Evolutionary conservation across 306 rosid genomes (phyloP), one percentile per base, ranked within the genome.

Genomic region (Lathyrus tuberosus): DNA sequence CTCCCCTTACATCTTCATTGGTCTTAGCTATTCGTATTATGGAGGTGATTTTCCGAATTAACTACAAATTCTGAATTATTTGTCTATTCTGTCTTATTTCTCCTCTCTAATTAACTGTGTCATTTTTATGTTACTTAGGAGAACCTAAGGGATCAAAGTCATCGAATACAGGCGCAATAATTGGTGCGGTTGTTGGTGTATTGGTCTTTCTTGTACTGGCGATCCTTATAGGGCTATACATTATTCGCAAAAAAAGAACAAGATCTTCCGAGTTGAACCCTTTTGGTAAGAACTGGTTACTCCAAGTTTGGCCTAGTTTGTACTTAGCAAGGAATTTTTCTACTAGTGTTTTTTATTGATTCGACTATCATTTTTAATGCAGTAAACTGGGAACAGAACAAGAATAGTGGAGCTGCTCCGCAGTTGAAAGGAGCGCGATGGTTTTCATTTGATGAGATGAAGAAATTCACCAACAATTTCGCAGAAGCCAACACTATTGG

Each of bases 401-500:
- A 72, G 35, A 75, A 65, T 16, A 87, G 86, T 74, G 85, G 87
- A 38, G 52, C 52, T 35, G 86, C 86, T 76, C 86, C 86, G 62
- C 86, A 83, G 74, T 67, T 83, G 75, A 83, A 83, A 79, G 97
- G 95, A 53, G 87, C 92, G 12, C 71, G 82, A 57, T 84, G 83
- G 75, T 89, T 92, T 85, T 74, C 95, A 11, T 84, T 86, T 48
- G 95, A 87, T 47, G 95, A 89, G 47, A 82, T 92, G 15, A 78
- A 60, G 78, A 86, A 80, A 68, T 86, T 60, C 89, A 83, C 81
- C 78, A 80, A 84, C 81, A 81, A 84, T 77, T 83, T 83, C 41
- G 38, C 81, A 48, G 86, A 83, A 67, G 54, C 51, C 67, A 71
- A 83, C 53, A 67, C 79, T 33, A 59, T 83, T 57, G 86, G 86